Evolutionary conservation across 306 rosid genomes (phyloP).

Genomic region (Medicago arabica): DNA sequence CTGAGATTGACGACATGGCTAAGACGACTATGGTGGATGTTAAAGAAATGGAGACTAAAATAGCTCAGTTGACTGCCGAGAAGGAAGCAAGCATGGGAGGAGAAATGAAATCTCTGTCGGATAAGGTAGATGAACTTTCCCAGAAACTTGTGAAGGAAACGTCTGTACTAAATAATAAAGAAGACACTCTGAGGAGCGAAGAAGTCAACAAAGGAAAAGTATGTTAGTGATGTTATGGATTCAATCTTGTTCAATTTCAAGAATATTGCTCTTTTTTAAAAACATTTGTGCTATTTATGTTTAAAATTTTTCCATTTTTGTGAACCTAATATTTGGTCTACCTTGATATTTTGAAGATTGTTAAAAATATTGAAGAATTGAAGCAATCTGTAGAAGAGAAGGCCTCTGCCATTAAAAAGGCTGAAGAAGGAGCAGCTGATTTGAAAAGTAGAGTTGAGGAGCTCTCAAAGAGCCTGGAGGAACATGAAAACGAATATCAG

Average conservation of each 20-base stretch:
- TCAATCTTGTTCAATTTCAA: conserved; percentile 26
- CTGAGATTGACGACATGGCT: conserved; percentile 62
- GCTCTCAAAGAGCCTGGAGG: conserved; percentile 72
- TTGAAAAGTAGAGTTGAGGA: conserved; percentile 71
- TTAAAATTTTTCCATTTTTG: conserved; percentile 28
- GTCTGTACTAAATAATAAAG: conserved; percentile 69
- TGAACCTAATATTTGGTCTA: conserved; percentile 38
- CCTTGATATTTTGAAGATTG: conserved; percentile 57
- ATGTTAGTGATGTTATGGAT: conserved; percentile 35
- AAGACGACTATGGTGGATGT: conserved; percentile 56
- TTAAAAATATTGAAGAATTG: conserved; percentile 77
- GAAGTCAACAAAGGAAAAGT: conserved; percentile 78
- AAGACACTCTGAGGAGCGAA: conserved; percentile 82
- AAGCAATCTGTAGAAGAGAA: conserved; percentile 75
- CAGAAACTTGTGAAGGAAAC: conserved; percentile 83
- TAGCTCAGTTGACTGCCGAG: conserved; percentile 72
- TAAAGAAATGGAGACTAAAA: conserved; percentile 75
- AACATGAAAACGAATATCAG: conserved; percentile 86
- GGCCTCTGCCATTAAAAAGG: conserved; percentile 71
- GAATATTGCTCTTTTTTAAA: neutral
- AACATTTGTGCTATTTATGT: conserved; percentile 13
- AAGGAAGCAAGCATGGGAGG: conserved; percentile 94
- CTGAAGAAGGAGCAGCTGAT: conserved; percentile 93
- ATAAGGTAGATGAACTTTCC: conserved; percentile 72
- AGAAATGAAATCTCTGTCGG: conserved; percentile 81